Evolutionary conservation across 495 filamentous ascomycete species (phyloP).

Genomic region (Podospora fimiseda): DNA sequence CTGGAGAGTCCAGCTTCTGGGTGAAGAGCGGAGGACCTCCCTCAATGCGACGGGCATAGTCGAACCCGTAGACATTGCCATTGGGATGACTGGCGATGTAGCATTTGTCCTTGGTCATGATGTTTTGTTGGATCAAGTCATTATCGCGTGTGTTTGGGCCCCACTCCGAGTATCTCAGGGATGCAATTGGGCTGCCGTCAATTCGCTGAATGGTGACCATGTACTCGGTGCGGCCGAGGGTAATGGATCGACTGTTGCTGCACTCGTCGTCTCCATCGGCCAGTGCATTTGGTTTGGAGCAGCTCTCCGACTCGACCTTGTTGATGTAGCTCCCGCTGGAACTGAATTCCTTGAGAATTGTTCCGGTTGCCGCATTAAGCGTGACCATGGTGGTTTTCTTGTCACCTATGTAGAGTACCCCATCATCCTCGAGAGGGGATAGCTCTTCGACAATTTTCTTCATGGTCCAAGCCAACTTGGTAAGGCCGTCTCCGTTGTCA

Average conservation of each 20-base stretch:
- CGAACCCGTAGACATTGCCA: slow-evolving; percentile 76
- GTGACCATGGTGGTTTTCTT: slow-evolving; percentile 87
- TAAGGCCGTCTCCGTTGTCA: slow-evolving; percentile 60
- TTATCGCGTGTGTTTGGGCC: slow-evolving; percentile 84
- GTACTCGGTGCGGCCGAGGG: slow-evolving; percentile 80
- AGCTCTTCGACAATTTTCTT: slow-evolving; percentile 70
- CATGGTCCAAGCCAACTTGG: slow-evolving; percentile 77
- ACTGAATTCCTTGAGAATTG: slow-evolving; percentile 53
- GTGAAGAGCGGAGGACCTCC: slow-evolving; percentile 36
- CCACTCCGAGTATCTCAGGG: slow-evolving; percentile 92
- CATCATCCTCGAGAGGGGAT: slow-evolving; percentile 60
- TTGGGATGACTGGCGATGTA: slow-evolving; percentile 86
- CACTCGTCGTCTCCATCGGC: slow-evolving; percentile 67
- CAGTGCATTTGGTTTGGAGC: slow-evolving; percentile 54
- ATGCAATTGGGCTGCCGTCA: slow-evolving; percentile 74
- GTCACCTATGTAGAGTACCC: slow-evolving; percentile 80
- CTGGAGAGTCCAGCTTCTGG: slow-evolving; percentile 71
- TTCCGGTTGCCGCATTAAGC: slow-evolving; percentile 77
- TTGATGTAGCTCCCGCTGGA: slow-evolving; percentile 36
- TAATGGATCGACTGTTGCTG: slow-evolving; percentile 62
- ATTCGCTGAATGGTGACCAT: slow-evolving; percentile 74
- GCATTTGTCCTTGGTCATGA: slow-evolving; percentile 70
- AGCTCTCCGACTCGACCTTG: slow-evolving; percentile 46
- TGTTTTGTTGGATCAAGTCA: slow-evolving; percentile 80
- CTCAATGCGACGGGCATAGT: slow-evolving; percentile 46